Conservation (phyloP, 1,139 yeast species). For the Pichia sp. region DNA sequence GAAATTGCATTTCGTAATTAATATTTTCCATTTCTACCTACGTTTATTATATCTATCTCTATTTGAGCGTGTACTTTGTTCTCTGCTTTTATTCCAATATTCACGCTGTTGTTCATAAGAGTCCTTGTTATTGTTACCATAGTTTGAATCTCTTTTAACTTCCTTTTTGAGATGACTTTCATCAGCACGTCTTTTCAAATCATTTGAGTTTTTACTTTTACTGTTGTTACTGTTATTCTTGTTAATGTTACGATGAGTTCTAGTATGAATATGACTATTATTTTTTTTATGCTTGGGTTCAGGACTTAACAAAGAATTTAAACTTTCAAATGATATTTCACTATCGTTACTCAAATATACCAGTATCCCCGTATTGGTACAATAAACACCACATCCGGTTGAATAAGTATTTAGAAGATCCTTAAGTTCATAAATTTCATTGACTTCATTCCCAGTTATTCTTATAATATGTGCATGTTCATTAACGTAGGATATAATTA, state of each 20-base stretch:
- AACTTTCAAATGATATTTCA: neutral
- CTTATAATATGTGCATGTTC: constrained; percentile 5
- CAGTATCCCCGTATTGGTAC: constrained; percentile 3
- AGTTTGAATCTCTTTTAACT: neutral
- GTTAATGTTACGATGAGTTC: neutral
- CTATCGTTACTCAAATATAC: constrained; percentile 5
- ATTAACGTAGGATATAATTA: constrained; percentile 1
- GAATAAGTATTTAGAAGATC: neutral
- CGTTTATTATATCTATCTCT: constrained; percentile 2
- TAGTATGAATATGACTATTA: neutral
- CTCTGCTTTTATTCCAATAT: constrained; percentile 1
- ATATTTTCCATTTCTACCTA: neutral
- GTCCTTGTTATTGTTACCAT: constrained; percentile 4
- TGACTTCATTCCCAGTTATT: neutral
- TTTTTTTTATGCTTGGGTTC: neutral
- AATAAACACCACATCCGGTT: constrained; percentile 4
- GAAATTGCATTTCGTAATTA: too few relatives aligned
- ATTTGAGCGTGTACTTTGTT: constrained; percentile 3
- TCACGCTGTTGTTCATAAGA: constrained; percentile 1
- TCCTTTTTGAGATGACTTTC: neutral
- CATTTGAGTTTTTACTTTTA: neutral
- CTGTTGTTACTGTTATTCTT: neutral
- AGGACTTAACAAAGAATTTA: neutral
- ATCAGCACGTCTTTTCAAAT: constrained; percentile 1
- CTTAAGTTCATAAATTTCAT: neutral